A percentile compares a stretch with the other conserved stretches of the same genome.
Conservation (phyloP, 306 rosid species). For the Amphicarpaea edgeworthii region DNA sequence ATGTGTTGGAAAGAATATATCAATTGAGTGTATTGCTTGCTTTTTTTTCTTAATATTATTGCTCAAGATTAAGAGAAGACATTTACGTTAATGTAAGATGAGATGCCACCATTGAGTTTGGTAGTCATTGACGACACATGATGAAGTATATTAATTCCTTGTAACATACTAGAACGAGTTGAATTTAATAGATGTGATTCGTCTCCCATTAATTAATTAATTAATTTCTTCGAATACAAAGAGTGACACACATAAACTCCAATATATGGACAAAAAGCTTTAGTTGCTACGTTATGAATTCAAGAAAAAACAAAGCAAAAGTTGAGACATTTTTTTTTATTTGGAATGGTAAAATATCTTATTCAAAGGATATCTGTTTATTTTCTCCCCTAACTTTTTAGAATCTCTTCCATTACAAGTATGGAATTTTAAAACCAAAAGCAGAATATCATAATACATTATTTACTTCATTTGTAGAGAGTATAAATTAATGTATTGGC, state of each 20-base stretch:
- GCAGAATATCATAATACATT: background rate
- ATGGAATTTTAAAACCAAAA: background rate
- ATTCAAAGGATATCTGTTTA: constrained; percentile 3
- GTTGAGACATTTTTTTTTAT: constrained; percentile 22
- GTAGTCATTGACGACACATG: constrained; percentile 38
- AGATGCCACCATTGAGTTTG: constrained; percentile 40
- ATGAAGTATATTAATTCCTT: constrained; percentile 37
- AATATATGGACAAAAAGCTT: background rate
- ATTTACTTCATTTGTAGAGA: background rate
- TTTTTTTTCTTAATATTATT: background rate
- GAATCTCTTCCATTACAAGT: background rate
- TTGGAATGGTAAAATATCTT: constrained; percentile 26
- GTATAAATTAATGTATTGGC: constrained; percentile 7
- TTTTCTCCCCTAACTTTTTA: constrained; percentile 21
- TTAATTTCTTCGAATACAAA: constrained; percentile 39
- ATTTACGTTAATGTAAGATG: constrained; percentile 38
- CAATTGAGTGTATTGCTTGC: background rate
- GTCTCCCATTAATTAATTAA: constrained; percentile 15
- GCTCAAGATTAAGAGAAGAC: constrained; percentile 17
- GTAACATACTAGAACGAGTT: constrained; percentile 12
- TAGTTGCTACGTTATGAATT: constrained; percentile 2
- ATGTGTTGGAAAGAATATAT: background rate
- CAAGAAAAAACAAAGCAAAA: constrained; percentile 27
- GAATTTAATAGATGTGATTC: constrained; percentile 35
- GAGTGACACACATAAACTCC: constrained; percentile 29